Evolutionary conservation across 2,329 filamentous ascomycete species (phyloP).

Genomic region (Xylaria sp.): DNA sequence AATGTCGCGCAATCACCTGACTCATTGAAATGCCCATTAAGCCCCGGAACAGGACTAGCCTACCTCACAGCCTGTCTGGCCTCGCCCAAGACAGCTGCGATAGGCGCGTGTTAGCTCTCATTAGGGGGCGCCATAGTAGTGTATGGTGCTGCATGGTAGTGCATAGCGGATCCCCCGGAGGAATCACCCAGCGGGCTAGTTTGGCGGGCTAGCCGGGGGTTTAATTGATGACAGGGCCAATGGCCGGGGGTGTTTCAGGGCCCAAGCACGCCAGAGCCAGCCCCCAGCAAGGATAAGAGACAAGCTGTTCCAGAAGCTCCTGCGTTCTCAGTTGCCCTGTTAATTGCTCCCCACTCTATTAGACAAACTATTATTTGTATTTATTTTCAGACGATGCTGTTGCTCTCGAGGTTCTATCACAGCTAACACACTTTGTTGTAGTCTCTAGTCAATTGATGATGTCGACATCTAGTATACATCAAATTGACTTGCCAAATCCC

Average conservation of each 20-base stretch:
- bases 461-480: slow-evolving; percentile 8
- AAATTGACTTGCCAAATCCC: slow-evolving; percentile 4
- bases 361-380: no score
- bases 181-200: slow-evolving; percentile 28
- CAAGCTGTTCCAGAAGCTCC: slow-evolving; percentile 23
- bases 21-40: slow-evolving; percentile 20
- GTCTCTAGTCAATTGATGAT: slow-evolving; percentile 8
- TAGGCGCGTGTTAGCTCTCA: slow-evolving; percentile 17
- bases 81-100: slow-evolving; percentile 26
- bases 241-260: slow-evolving; percentile 26
- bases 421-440: no score
- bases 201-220: slow-evolving; percentile 25
- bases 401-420: no score
- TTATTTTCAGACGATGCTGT: no score
- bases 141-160: neutral
- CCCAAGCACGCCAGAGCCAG: slow-evolving; percentile 7
- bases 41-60: slow-evolving; percentile 32
- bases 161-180: slow-evolving; percentile 24
- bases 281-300: slow-evolving; percentile 27
- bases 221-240: slow-evolving; percentile 29
- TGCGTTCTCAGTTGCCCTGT: neutral
- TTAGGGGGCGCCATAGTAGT: slow-evolving; percentile 18
- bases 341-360: no score
- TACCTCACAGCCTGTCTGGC: slow-evolving; percentile 14
- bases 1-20: slow-evolving; percentile 40